A percentile compares a stretch with the other conserved stretches of the same genome.
Conservation (phyloP, 2,329 filamentous ascomycete species). For the Rhinocladiella similis region DNA sequence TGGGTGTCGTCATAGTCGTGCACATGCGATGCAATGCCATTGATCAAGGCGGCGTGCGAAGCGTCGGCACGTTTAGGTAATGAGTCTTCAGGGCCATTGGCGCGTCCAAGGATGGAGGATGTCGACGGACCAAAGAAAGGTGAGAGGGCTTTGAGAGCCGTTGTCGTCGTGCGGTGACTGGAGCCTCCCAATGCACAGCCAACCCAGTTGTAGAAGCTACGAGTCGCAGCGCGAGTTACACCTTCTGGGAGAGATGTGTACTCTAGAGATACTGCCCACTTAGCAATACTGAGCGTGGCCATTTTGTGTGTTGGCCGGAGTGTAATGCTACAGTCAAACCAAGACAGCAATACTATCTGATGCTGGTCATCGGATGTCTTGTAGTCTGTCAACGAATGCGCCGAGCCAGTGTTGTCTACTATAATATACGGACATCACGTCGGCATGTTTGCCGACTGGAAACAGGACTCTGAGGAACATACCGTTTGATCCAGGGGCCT, state of each 20-base stretch:
- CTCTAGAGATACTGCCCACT: conserved; percentile 47
- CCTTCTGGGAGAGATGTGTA: conserved; percentile 42
- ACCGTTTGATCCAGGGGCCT: neutral
- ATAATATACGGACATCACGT: neutral
- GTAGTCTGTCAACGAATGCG: too few relatives aligned
- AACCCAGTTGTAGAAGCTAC: conserved; percentile 56
- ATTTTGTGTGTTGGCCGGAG: neutral
- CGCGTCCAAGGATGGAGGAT: conserved; percentile 38
- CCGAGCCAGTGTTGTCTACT: too few relatives aligned
- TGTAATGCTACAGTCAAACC: neutral
- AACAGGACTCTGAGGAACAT: too few relatives aligned
- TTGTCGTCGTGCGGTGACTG: conserved; percentile 46
- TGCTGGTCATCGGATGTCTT: neutral
- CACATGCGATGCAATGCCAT: conserved; percentile 57
- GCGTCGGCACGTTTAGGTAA: conserved; percentile 13
- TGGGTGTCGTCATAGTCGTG: conserved; percentile 61
- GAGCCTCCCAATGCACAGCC: conserved; percentile 56
- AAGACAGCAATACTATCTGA: neutral
- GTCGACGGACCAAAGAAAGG: conserved; percentile 41
- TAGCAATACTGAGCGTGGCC: conserved; percentile 49
- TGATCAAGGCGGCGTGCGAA: conserved; percentile 49
- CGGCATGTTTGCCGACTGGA: neutral
- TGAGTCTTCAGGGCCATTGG: neutral
- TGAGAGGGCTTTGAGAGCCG: conserved; percentile 37
- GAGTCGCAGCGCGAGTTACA: conserved; percentile 47